Evolutionary conservation across 129 eudicot genomes (phyloP), one percentile per base, ranked within the genome.

Genomic region (Deinandra increscens): DNA sequence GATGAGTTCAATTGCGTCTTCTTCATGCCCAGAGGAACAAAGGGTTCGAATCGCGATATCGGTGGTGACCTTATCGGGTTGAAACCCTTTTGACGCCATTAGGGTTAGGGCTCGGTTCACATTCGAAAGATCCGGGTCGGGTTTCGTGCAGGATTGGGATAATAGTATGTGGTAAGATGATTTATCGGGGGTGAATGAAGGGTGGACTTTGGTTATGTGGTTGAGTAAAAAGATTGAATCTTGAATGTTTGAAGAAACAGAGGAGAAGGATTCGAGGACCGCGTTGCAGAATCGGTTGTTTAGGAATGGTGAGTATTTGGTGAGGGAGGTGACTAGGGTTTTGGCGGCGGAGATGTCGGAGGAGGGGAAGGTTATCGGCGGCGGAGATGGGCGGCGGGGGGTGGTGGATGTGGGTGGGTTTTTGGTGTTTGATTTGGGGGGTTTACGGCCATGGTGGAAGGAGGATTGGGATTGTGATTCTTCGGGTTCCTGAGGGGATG

Each of bases 1-100:
- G 0, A 92, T 45, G 48, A 92, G 67, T 10, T 79, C 79, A 36
- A 92, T 41, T 15, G 98, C 98, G 49, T 84, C 64, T 23, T 85
- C 91, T 31, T 74, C 81, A 19, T 81, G 75, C n/a, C 81, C 92
- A 6, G 77, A 59, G 4, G 70, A 14, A 70, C 93, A 89, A 76
- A 89, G 97, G 45, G 87, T 34, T 34, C 99, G 83, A 37, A 88
- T 71, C 1, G 97, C 97, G 38, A 94, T 71, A 38, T 94, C 99
- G 0, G 88, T 75, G 14, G 97, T 70, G 49, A 76, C 88, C 33
- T 82, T 79, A 75, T 89, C 90, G 0, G 97, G 97, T 3, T 85
- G 72, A 31, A 81, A 82, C 31, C 91, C 93, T 8, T 79, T 75
- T 45, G 80, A 64, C 15, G 72, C 33, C 97, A 94, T 94, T 23